Conservation (phyloP, 768 basidiomycete genomes). For the Leccinum imitatum region DNA sequence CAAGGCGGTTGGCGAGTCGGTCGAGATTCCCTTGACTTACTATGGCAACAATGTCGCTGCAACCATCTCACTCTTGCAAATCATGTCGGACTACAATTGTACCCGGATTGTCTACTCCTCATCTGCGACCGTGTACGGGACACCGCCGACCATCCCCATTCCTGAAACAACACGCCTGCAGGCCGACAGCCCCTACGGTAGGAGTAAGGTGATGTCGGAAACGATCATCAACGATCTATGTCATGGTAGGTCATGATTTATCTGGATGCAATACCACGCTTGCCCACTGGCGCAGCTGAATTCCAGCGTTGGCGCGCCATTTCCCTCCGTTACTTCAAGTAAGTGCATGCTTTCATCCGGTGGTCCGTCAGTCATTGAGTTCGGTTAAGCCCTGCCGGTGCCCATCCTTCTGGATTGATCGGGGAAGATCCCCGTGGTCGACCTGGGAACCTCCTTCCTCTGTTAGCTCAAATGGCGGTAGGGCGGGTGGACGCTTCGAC, state of each 20-base stretch:
- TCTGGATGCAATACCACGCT: constrained; percentile 2
- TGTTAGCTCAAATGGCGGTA: constrained; percentile 92
- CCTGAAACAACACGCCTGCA: constrained; percentile 86
- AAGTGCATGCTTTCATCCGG: constrained; percentile 21
- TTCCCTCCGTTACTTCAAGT: constrained; percentile 98
- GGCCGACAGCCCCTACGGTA: constrained; percentile 92
- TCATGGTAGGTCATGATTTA: constrained; percentile 49
- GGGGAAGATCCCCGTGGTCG: constrained; percentile 97
- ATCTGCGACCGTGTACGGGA: constrained; percentile 97
- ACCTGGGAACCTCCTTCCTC: constrained; percentile 90
- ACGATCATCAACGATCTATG: constrained; percentile 87
- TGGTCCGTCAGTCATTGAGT: constrained; percentile 3
- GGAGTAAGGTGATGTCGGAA: constrained; percentile 95
- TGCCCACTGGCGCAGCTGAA: constrained; percentile 51
- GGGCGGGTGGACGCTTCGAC: constrained; percentile 74
- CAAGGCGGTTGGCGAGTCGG: constrained; percentile 97
- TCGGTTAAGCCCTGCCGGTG: constrained; percentile 83
- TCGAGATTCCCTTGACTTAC: constrained; percentile 89
- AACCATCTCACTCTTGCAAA: constrained; percentile 80
- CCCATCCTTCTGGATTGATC: constrained; percentile 91
- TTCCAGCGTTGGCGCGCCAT: constrained; percentile 72
- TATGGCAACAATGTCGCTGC: constrained; percentile 93
- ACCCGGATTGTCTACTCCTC: constrained; percentile 94
- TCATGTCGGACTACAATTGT: constrained; percentile 84
- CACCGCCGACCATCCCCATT: constrained; percentile 88